Evolutionary conservation across 192 early-diverging fungal genomes (phyloP), one percentile per base, ranked within the genome.

Genomic region (Gaertneriomyces semiglobifer): DNA sequence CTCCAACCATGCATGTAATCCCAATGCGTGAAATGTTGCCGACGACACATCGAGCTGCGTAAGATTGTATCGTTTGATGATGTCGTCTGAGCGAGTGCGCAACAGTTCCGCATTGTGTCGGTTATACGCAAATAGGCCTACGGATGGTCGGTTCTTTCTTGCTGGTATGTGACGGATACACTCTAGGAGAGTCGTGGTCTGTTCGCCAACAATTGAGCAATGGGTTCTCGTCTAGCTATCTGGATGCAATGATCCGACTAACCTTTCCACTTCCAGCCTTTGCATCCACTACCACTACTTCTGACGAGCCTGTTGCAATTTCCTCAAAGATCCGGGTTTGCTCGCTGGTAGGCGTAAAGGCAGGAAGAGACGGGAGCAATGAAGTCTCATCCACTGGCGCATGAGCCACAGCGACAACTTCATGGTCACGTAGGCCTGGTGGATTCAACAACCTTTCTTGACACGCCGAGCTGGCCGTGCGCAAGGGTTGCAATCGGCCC

Each of bases 241-340:
- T n/a, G 48, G 18, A 50, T 0, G 18, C 11, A 18, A 57, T 1
- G n/a, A 11, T 18, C 11, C 10, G 20, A 16, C 61, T 12, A n/a
- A 67, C 65, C 65, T 68, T 68, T 48, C 66, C 66, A 53, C 58
- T 68, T 12, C 66, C 66, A 44, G 66, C 66, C 44, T 68, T 68
- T 48, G 66, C 66, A 41, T 68, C 66, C 12, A 68, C 46, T 7
- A 68, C 53, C 38, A 68, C 43, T 11, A 68, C 48, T 18, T 16
- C 16, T 56, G 16, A 47, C 3, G 25, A 8, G 10, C 57, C 57
- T 12, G 16, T 19, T 11, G 44, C 48, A 14, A 68, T 58, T 46
- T 48, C 45, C 9, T 48, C 25, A 12, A 68, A 48, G 39, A 68
- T 68, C 7, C 44, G 58, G 10, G 10, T 9, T n/a, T 68, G 66